Conservation (phyloP, 2,329 filamentous ascomycete genomes). For the Magnaporthales sp. region DNA sequence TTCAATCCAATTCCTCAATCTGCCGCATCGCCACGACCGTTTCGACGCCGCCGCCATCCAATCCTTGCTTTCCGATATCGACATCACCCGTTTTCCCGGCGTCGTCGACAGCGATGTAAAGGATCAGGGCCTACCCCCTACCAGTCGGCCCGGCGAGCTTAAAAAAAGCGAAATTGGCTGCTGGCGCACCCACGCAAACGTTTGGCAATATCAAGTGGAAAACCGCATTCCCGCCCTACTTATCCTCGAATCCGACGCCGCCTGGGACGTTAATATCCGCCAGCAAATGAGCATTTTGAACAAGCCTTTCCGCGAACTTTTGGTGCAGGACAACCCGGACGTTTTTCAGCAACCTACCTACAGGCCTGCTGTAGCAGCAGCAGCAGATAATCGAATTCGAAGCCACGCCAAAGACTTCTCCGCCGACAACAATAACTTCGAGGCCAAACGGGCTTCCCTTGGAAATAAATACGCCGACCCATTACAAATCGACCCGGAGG, state of each 20-base stretch:
- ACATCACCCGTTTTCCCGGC: conserved; percentile 13
- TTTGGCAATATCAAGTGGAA: conserved; percentile 18
- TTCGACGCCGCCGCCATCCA: conserved; percentile 18
- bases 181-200: conserved; percentile 20
- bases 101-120: conserved; percentile 14
- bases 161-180: conserved; percentile 15
- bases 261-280: conserved; percentile 18
- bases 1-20: conserved; percentile 18
- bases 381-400: conserved; percentile 11
- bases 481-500: conserved; percentile 7
- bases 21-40: conserved; percentile 16
- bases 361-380: conserved; percentile 14
- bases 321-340: conserved; percentile 12
- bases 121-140: conserved; percentile 17
- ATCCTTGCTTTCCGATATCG: conserved; percentile 16
- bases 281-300: conserved; percentile 16
- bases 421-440: conserved; percentile 5
- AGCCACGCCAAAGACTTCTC: conserved; percentile 7
- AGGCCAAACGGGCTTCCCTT: not conserved
- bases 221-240: conserved; percentile 14
- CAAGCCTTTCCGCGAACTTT: conserved; percentile 13
- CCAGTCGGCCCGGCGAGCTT: conserved; percentile 10
- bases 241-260: conserved; percentile 20
- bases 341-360: conserved; percentile 14
- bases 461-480: not conserved